Evolutionary conservation across 225 moss, liverwort and hornwort species (phyloP).

Genomic region (Neckera pumila): DNA sequence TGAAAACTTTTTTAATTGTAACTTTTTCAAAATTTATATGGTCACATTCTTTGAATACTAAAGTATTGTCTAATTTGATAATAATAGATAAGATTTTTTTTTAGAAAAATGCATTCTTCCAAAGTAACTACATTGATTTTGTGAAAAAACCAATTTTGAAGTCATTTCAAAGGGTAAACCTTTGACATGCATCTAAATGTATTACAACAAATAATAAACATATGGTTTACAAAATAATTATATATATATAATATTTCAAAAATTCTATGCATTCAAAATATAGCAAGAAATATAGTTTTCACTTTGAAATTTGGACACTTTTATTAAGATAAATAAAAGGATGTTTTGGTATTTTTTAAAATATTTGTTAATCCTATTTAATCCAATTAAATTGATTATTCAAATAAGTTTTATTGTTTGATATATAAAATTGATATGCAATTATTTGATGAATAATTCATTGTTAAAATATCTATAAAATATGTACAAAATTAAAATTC

Average conservation of each 20-base stretch:
- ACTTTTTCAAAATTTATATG: not conserved
- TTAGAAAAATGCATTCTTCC: accelerated
- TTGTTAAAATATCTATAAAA: not conserved
- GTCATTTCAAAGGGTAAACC: not conserved
- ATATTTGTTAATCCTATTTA: too few relatives aligned
- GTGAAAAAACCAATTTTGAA: not conserved
- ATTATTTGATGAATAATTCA: not conserved
- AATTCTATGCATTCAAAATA: not conserved
- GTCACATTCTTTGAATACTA: not conserved
- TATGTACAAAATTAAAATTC: not conserved
- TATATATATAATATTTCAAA: too few relatives aligned
- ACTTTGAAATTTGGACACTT: not conserved
- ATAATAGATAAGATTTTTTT: not conserved
- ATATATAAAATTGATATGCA: too few relatives aligned
- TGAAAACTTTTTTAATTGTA: not conserved
- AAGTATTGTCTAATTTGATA: not conserved
- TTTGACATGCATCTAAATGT: not conserved
- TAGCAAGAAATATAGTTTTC: too few relatives aligned
- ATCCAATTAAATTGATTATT: not conserved
- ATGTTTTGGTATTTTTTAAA: not conserved
- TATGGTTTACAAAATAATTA: not conserved
- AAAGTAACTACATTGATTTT: too few relatives aligned
- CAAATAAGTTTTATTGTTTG: too few relatives aligned
- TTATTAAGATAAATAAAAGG: not conserved
- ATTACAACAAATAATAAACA: not conserved